Conservation (phyloP, 805 yeast species). For the Hanseniaspora jakobsenii region DNA sequence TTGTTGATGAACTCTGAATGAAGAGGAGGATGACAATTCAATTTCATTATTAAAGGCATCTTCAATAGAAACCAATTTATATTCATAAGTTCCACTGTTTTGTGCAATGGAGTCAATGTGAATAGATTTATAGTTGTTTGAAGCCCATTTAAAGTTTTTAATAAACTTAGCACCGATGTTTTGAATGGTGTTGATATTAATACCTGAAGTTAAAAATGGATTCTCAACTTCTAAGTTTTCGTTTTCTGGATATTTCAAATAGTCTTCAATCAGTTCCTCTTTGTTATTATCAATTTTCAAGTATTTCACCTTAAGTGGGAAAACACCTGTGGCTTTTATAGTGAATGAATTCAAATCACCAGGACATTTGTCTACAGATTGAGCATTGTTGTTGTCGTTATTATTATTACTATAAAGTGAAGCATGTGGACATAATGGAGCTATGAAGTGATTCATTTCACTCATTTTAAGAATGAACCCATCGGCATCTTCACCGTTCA, state of each 20-base stretch:
- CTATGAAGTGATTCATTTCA: slow-evolving; percentile 48
- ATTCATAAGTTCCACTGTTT: slow-evolving; percentile 43
- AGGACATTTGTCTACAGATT: slow-evolving; percentile 60
- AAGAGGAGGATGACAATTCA: slow-evolving; percentile 26
- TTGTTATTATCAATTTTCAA: slow-evolving; percentile 33
- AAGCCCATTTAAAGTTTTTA: slow-evolving; percentile 33
- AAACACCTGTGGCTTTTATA: slow-evolving; percentile 57
- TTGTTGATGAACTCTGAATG: slow-evolving; percentile 34
- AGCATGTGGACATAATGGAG: slow-evolving; percentile 67
- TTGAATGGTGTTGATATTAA: slow-evolving; percentile 21
- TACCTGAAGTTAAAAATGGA: slow-evolving; percentile 33
- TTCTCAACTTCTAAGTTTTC: slow-evolving; percentile 29
- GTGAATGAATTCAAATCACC: slow-evolving; percentile 43
- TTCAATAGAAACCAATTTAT: slow-evolving; percentile 43
- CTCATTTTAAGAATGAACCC: slow-evolving; percentile 48
- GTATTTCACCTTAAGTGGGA: slow-evolving; percentile 57
- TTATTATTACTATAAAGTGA: too few relatives aligned
- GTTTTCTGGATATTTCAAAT: slow-evolving; percentile 25
- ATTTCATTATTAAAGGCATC: slow-evolving; percentile 59
- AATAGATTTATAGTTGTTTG: slow-evolving; percentile 34
- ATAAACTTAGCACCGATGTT: slow-evolving; percentile 24
- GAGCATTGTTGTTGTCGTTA: too few relatives aligned
- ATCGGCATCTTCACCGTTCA: slow-evolving; percentile 54
- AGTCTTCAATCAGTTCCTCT: slow-evolving; percentile 36
- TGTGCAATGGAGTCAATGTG: slow-evolving; percentile 33